Base-by-base conservation (phyloP, 1,139 yeast species). In the Debaryomyces coudertii region DNA sequence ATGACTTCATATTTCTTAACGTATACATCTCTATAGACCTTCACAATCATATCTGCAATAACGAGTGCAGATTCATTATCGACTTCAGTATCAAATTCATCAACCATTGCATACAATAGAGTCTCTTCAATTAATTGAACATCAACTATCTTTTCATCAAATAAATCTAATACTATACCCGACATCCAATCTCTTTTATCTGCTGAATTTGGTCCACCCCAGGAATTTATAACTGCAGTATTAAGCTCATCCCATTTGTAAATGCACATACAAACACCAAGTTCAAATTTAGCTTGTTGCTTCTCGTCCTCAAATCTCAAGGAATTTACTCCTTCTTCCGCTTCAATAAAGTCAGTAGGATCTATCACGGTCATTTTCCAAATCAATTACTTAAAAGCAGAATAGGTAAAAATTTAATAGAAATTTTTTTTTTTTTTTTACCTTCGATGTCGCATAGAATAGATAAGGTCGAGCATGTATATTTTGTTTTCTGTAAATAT, bases 151-250 rank as follows among this genome's bases (percentile, higher is more conserved):
- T 69, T 76, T 44, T 78, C 85, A 41, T 77, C 79, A 60, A 92
- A 93, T 46, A 90, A 73, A 36, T 90, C 98, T 38, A 90, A 81
- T 2, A 92, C 80, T 15, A 88, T 74, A 4, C 90, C 96, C 3
- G 90, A 83, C 50, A 92, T 77, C 99, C 99, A 95, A 62, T 93
- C 99, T 60, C 99, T 79, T 66, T 93, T 93, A 40, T 89, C 98
- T 1, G 77, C 80, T 9, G 96, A 86, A 39, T 88, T 88, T 12
- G 96, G 82, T 2, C 99, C 99, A 49, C 99, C 99, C 99, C 99
- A 93, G 33, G 77, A 74, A 62, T 88, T 89, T n/a, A 83, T 95
- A n/a, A 95, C 99, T 0, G 99, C 99, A 1, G 89, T 85, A 43
- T 80, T 77, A 47, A 93, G 73, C 38, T 88, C 93, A 51, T 90